Conservation (phyloP, 495 filamentous ascomycete genomes). For the Penicillium dipodomyicola region DNA sequence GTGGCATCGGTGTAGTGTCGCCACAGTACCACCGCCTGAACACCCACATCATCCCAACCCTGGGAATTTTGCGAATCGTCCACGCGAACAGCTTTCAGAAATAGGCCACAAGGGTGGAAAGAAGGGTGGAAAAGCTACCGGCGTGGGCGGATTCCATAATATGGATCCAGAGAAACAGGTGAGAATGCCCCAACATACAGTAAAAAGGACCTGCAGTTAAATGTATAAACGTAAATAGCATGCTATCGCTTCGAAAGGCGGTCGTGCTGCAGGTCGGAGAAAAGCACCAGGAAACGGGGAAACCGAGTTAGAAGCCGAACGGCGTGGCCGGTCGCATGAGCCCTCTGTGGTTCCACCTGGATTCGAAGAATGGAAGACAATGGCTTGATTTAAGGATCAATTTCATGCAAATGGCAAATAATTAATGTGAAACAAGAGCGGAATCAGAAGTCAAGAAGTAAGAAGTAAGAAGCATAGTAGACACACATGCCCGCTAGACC, state of each 20-base stretch:
- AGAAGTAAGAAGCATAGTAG: neutral
- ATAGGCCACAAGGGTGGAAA: constrained; percentile 39
- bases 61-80: constrained; percentile 50
- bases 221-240: constrained; percentile 20
- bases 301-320: constrained; percentile 7
- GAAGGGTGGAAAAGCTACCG: constrained; percentile 29
- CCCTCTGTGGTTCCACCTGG: constrained; percentile 25
- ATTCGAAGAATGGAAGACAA: constrained; percentile 28
- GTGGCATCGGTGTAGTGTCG: constrained; percentile 10
- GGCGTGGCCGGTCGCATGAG: constrained; percentile 13
- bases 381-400: neutral
- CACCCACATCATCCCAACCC: constrained; percentile 47
- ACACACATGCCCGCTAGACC: constrained; percentile 18
- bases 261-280: constrained; percentile 31
- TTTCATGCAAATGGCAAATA: neutral
- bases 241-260: constrained; percentile 53
- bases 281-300: constrained; percentile 17
- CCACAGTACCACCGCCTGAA: constrained; percentile 20
- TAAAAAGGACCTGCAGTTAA: neutral
- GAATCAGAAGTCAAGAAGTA: neutral
- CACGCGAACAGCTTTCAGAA: constrained; percentile 5
- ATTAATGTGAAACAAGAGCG: neutral
- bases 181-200: constrained; percentile 1
- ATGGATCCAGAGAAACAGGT: constrained; percentile 52
- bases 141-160: constrained; percentile 28